phyloP scores from a whole-genome alignment of 768 basidiomycete genomes.

The Pleurotus pulmonarius region DNA sequence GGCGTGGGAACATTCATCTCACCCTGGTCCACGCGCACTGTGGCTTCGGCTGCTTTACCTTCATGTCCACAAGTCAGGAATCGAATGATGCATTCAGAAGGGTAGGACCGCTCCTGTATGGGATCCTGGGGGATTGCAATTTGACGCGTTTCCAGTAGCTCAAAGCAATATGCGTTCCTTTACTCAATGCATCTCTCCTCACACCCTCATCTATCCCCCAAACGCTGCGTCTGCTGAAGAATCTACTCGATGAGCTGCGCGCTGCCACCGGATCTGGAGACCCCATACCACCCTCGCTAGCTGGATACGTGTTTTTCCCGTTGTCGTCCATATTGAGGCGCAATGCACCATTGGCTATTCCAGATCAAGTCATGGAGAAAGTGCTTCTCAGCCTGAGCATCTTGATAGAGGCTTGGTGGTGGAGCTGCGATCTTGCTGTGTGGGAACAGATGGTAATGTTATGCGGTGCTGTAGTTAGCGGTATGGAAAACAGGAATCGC shows the following conservation, averaged over 20 bases:
- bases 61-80: neutral
- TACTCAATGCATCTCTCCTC: constrained; percentile 69
- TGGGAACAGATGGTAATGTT: constrained; percentile 90
- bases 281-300: constrained; percentile 51
- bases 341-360: constrained; percentile 63
- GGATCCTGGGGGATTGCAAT: neutral
- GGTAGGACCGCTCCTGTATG: neutral
- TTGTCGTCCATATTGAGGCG: constrained; percentile 80
- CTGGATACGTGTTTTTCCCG: constrained; percentile 87
- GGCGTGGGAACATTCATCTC: neutral
- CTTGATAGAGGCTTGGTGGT: constrained; percentile 81
- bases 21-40: neutral
- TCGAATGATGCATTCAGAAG: neutral
- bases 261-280: constrained; percentile 32
- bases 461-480: constrained; percentile 60
- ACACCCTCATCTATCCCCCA: constrained; percentile 47
- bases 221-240: constrained; percentile 48
- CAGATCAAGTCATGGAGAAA: constrained; percentile 77
- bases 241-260: constrained; percentile 47
- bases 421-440: constrained; percentile 62
- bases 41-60: neutral
- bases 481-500: constrained; percentile 64
- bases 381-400: constrained; percentile 55
- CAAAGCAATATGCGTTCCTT: constrained; percentile 77
- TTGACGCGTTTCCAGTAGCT: constrained; percentile 28